Percentiles rank a stretch among this genome's conserved stretches.
These are phyloP conservation scores for Picea glauca DNA, from an alignment of 75 land plant genomes.

Conservation along the genomic window DNA sequence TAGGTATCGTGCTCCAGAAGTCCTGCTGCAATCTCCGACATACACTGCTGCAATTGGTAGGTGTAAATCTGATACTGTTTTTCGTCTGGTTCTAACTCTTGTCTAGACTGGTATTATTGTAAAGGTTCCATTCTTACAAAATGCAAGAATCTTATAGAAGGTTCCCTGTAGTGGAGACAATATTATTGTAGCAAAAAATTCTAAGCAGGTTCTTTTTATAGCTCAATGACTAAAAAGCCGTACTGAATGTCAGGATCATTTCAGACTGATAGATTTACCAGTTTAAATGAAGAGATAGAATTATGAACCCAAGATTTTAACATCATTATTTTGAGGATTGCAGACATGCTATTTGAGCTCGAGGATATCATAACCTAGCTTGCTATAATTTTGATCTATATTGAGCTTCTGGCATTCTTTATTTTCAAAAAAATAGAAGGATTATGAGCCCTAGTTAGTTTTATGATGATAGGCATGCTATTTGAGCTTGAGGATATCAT, in stretches of 20 bases:
- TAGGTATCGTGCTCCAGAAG: slow-evolving; percentile 98
- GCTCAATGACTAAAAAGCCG: not conserved
- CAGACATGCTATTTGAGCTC: not conserved
- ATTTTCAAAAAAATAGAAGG: not conserved
- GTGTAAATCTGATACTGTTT: not conserved
- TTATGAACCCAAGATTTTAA: not conserved
- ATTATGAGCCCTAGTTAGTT: not conserved
- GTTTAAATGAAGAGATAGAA: not conserved
- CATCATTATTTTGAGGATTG: not conserved
- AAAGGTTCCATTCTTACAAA: not conserved
- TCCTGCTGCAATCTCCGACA: slow-evolving; percentile 52
- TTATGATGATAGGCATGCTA: not conserved
- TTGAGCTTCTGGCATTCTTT: not conserved
- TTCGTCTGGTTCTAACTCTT: not conserved
- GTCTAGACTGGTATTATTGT: too few species aligned
- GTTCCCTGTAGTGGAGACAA: not conserved
- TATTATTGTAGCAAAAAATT: not conserved
- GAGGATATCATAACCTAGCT: not conserved
- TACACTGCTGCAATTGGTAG: slow-evolving; percentile 83
- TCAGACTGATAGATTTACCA: not conserved
- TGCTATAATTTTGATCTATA: not conserved
- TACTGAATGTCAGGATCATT: not conserved
- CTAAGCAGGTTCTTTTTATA: not conserved
- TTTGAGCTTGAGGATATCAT: not conserved
- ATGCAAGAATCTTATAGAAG: not conserved